Evolutionary conservation across 2,329 filamentous ascomycete genomes (phyloP), one percentile per base, ranked within the genome.

Genomic region (Aspergillus ruber): DNA sequence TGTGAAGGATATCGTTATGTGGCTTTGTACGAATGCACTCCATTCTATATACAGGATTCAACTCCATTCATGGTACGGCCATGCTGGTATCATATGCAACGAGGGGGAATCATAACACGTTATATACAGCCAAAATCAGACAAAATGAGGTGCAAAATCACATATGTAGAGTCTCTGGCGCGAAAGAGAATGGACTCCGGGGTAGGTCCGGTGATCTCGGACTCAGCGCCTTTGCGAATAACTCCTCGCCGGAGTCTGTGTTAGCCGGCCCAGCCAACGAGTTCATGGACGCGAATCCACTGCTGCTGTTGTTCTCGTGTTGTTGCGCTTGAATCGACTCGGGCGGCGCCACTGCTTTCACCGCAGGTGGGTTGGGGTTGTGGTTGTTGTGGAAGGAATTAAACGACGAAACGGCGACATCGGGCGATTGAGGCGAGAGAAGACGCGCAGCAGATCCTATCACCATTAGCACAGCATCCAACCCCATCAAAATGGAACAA

Each of bases 171-270:
- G 49, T 46, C 46, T 56, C 52, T n/a, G 65, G 64, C 25, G 71
- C 67, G 63, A 84, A 80, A 3, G 78, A 80, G 62, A 95, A 96
- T 0, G 89, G 90, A 61, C 87, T 90, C 57, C 83, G 87, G 45
- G 83, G 82, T 75, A 93, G 89, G 56, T 94, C 89, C 0, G 90
- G 90, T 59, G 87, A 90, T 44, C 90, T 77, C 1, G 90, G 90
- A 60, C 87, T 91, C 71, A 95, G 82, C 1, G 88, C 89, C 45
- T 95, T 78, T 0, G 89, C 90, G 62, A 96, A 96, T 2, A 95
- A 75, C 36, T 87, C 90, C 49, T 95, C 89, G 55, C 89, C 85
- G 0, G 78, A 79, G 36, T 84, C 81, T 5, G 57, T 52, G 65
- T 50, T 66, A 43, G 49, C 55, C 33, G 49, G 71, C 64, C 50